Percentiles rank a stretch among this genome's conserved stretches.
Conservation (phyloP, 2,329 filamentous ascomycete species). For the Penicillium hesseltinei region DNA sequence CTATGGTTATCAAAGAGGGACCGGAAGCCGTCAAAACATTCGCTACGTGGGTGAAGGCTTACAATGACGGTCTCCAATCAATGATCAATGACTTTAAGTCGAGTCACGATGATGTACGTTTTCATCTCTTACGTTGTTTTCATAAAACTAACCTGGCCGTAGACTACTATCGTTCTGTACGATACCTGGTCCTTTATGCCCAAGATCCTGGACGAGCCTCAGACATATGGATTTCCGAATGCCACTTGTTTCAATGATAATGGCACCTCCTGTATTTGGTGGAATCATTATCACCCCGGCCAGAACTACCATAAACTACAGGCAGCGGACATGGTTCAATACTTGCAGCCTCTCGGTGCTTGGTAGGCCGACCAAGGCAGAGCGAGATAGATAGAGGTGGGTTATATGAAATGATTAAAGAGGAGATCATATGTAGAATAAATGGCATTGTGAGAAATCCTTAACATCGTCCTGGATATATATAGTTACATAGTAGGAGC, state of each 20-base stretch:
- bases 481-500: background rate
- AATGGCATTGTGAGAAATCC: too few relatives aligned
- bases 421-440: background rate
- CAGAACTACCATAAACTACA: constrained; percentile 30
- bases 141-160: background rate
- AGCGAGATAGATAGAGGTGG: background rate
- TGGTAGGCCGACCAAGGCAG: background rate
- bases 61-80: too few relatives aligned
- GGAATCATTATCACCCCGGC: constrained; percentile 34
- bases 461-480: background rate
- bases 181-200: constrained; percentile 34
- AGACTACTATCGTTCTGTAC: constrained; percentile 29
- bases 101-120: too few relatives aligned
- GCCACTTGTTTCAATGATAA: constrained; percentile 4
- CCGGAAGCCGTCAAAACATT: too few relatives aligned
- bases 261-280: constrained; percentile 29
- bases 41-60: too few relatives aligned
- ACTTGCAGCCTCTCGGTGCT: background rate
- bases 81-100: too few relatives aligned
- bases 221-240: constrained; percentile 27
- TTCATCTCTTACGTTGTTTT: too few relatives aligned
- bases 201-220: constrained; percentile 27
- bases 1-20: too few relatives aligned
- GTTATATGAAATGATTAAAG: background rate
- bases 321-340: constrained; percentile 26